Evolutionary conservation across 139 green algal genomes (phyloP).

Genomic region (Picochlorum sp.): DNA sequence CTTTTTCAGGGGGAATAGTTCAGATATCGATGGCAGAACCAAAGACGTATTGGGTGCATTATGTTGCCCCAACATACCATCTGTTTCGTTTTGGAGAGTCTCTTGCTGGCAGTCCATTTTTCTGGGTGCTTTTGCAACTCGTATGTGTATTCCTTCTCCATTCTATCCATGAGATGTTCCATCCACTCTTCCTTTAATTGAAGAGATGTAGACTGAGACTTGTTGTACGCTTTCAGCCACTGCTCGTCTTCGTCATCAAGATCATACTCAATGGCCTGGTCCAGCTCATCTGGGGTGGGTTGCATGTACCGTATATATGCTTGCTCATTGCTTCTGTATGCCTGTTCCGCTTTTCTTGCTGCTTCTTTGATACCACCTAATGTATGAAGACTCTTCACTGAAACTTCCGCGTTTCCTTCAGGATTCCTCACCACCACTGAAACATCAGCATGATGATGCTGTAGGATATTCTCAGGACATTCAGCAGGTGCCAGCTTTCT

Average conservation of each 20-base stretch:
- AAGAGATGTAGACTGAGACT: slow-evolving; percentile 1
- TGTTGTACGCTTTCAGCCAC: slow-evolving; percentile 85
- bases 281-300: slow-evolving; percentile 35
- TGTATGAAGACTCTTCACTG: neutral
- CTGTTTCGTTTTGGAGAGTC: neutral
- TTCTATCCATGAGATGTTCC: slow-evolving; percentile 36
- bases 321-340: slow-evolving; percentile 3
- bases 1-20: slow-evolving; percentile 39
- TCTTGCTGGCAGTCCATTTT: slow-evolving; percentile 19
- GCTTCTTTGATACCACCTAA: neutral
- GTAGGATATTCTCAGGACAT: slow-evolving; percentile 17
- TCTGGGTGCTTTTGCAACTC: slow-evolving; percentile 31
- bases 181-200: slow-evolving; percentile 27
- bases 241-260: slow-evolving; percentile 91
- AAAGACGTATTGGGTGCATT: slow-evolving; percentile 9
- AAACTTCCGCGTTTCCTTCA: neutral
- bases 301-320: slow-evolving; percentile 33
- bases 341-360: neutral
- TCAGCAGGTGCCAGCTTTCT: slow-evolving; percentile 3
- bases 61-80: neutral
- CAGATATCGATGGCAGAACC: slow-evolving; percentile 22
- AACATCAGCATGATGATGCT: neutral
- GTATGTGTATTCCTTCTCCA: slow-evolving; percentile 39
- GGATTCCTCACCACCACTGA: neutral
- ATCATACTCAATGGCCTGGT: slow-evolving; percentile 83